These are phyloP conservation scores for Xylaria nigripes DNA, from an alignment of 495 filamentous ascomycete genomes.

Conservation along the genomic window DNA sequence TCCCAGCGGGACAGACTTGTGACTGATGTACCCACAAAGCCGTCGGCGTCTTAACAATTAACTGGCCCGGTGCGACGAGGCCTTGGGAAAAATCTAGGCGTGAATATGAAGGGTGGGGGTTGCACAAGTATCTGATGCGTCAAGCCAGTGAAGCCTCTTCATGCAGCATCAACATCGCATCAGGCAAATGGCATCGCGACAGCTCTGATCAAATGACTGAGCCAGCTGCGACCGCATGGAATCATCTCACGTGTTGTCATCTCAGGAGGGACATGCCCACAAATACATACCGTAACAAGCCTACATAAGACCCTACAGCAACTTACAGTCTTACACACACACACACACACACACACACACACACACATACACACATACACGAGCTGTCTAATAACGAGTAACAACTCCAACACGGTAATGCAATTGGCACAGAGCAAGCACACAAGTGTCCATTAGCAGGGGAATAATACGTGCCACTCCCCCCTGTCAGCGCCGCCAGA, in stretches of 20 bases:
- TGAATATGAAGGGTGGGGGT: neutral
- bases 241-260: constrained; percentile 7
- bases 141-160: constrained; percentile 2
- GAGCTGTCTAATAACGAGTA: neutral
- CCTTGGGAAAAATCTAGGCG: neutral
- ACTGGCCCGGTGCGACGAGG: neutral
- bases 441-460: neutral
- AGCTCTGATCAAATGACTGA: constrained; percentile 8
- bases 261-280: constrained; percentile 1
- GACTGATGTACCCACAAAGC: neutral
- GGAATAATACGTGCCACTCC: neutral
- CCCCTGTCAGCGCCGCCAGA: neutral
- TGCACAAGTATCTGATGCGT: constrained; percentile 4
- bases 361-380: too few species aligned
- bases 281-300: neutral
- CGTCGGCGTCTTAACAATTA: neutral
- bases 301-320: neutral
- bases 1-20: neutral
- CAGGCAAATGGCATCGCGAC: constrained; percentile 8
- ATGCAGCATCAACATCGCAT: constrained; percentile 7
- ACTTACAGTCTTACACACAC: too few species aligned
- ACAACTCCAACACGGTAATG: neutral
- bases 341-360: too few species aligned
- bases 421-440: neutral
- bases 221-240: constrained; percentile 3